Percentiles rank a stretch among this genome's conserved stretches.
Conservation (phyloP, 371 early-diverging fungal genomes). For the Mucor sp. region DNA sequence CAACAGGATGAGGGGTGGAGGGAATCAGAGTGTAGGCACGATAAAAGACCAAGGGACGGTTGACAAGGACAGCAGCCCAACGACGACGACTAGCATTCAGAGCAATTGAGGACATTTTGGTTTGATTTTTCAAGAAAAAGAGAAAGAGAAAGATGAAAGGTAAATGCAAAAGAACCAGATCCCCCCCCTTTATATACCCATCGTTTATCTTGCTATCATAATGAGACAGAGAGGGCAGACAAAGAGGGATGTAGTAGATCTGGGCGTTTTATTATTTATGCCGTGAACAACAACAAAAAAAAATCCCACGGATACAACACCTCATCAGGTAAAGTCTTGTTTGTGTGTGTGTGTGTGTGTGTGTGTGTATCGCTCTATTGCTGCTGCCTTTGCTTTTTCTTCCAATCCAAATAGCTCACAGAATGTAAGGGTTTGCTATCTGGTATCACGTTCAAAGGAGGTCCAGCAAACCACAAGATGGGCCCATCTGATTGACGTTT, state of each 20-base stretch:
- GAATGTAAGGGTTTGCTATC: conserved; percentile 30
- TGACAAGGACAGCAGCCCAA: background rate
- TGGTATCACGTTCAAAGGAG: conserved; percentile 35
- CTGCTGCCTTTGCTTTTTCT: conserved; percentile 12
- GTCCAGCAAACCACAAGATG: conserved; percentile 47
- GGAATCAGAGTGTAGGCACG: conserved; percentile 7
- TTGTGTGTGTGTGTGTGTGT: background rate
- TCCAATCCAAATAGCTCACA: conserved; percentile 42
- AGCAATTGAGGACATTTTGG: background rate
- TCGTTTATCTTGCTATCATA: background rate
- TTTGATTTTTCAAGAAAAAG: background rate
- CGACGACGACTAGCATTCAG: conserved; percentile 3
- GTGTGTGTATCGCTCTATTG: background rate
- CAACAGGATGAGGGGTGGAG: conserved; percentile 1
- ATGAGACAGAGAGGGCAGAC: background rate
- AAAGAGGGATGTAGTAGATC: background rate
- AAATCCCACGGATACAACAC: conserved; percentile 3
- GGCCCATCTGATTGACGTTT: conserved; percentile 37
- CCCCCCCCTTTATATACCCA: background rate
- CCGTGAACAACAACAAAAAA: background rate
- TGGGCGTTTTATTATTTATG: conserved; percentile 4
- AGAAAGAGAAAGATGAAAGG: background rate
- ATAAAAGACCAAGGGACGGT: background rate
- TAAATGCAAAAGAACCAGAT: background rate
- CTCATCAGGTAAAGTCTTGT: background rate